These are phyloP conservation scores for Geranium incanum DNA, from an alignment of 441 rosid genomes.

Conservation along the genomic window DNA sequence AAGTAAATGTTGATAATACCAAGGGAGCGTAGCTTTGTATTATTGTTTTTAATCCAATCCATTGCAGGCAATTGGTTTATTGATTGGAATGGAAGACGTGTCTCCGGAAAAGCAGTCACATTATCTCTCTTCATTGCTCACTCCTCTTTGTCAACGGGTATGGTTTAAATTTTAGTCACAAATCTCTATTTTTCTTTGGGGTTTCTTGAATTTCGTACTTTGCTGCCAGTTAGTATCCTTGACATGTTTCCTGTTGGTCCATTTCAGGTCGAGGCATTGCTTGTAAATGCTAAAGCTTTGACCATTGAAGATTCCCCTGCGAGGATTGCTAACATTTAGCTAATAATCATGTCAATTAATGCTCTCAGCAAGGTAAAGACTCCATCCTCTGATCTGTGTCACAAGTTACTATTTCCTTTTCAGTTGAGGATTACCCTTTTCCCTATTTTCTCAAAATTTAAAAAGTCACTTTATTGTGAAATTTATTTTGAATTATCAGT, in stretches of 20 bases:
- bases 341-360: constrained; percentile 72
- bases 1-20: background rate
- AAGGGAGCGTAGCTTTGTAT: background rate
- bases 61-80: constrained; percentile 75
- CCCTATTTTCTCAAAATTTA: too few relatives aligned
- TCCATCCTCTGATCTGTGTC: background rate
- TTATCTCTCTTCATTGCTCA: constrained; percentile 74
- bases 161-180: constrained; percentile 12
- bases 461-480: too few relatives aligned
- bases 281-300: constrained; percentile 44
- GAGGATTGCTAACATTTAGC: constrained; percentile 58
- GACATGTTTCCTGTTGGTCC: constrained; percentile 20
- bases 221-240: background rate
- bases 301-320: constrained; percentile 46
- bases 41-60: constrained; percentile 12
- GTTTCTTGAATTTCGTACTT: background rate
- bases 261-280: constrained; percentile 56
- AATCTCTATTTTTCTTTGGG: background rate
- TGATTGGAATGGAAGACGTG: constrained; percentile 87
- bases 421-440: too few relatives aligned
- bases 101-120: constrained; percentile 74
- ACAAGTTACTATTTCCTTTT: background rate
- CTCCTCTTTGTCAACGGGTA: constrained; percentile 91
- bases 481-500: too few relatives aligned
- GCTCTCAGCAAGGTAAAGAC: constrained; percentile 85